Conservation (phyloP, 176 grass and related monocot species). For the Zoysia japonica region DNA sequence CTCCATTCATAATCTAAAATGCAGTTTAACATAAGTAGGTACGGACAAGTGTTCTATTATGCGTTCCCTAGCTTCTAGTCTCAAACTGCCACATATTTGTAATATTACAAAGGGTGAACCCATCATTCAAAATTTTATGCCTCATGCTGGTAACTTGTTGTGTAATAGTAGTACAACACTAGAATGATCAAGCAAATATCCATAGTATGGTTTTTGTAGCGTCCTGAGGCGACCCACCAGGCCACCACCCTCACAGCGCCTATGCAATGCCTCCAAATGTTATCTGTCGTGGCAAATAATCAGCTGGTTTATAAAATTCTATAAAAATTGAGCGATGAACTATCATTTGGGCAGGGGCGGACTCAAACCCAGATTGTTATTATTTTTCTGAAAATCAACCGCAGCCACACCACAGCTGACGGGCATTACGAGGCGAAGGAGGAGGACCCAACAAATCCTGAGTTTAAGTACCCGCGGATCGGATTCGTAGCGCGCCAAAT, state of each 20-base stretch:
- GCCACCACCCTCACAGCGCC: too few species aligned
- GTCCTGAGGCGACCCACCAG: too few species aligned
- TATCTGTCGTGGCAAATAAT: background rate
- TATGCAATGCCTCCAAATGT: background rate
- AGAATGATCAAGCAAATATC: background rate
- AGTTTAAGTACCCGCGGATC: background rate
- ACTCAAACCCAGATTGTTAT: background rate
- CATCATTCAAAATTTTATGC: background rate
- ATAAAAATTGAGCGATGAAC: background rate
- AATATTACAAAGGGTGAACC: background rate
- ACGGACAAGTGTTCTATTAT: background rate
- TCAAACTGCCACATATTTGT: background rate
- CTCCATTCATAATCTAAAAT: background rate
- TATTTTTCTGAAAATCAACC: background rate
- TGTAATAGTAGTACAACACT: background rate
- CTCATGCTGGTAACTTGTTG: background rate
- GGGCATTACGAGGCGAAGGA: background rate
- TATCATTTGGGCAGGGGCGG: background rate
- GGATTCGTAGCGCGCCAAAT: background rate
- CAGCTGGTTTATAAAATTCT: background rate
- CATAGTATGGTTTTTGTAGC: background rate
- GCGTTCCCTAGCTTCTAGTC: background rate
- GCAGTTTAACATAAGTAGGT: background rate
- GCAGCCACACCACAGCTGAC: background rate
- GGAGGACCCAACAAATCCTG: background rate